Base-by-base conservation (phyloP, 2,329 filamentous ascomycete genomes). In the Lithohypha guttulata region DNA sequence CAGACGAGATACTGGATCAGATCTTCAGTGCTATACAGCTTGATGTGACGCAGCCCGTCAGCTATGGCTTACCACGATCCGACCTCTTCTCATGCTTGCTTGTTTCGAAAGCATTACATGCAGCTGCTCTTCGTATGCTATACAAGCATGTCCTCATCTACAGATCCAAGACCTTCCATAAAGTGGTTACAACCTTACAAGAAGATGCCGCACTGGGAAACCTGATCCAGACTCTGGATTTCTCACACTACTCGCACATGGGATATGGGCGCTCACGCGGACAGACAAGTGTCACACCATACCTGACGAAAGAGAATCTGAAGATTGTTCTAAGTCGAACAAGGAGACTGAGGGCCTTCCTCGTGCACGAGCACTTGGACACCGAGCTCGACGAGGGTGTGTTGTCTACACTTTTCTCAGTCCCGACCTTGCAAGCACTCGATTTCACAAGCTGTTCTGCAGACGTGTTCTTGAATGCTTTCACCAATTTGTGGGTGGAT, bases 171-270 rank as follows among this genome's bases (percentile, higher is more conserved):
- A 84, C 86, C 56, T 91, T 87, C 63, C 78, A 78, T 55, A 89
- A 89, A 61, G 84, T 86, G 51, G 71, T 86, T 34, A 67, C 69
- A 42, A 82, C 84, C 53, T 68, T 89, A 48, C 65, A 67, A 31
- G 64, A 72, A 42, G 77, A 86, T 55, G 73, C 76, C 2, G 67
- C 76, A 6, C 67, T 87, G 39, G 84, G 83, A 31, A 79, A 76
- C 27, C 76, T 87, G 51, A 81, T 89, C 30, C 77, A 81, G 42
- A 79, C 84, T 35, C 65, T 89, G 31, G 84, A 91, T 62, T 87
- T 91, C 53, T 86, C 81, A 46, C 83, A 87, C 65, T 87, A 87
- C 62, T 87, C 84, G 57, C 83, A 82, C 15, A 77, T 81, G 39
- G 80, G 81, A 40, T 69, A 85, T 47, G 85, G 86, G 54, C 73